Conservation (phyloP, 306 rosid genomes). For the Malus fusca region DNA sequence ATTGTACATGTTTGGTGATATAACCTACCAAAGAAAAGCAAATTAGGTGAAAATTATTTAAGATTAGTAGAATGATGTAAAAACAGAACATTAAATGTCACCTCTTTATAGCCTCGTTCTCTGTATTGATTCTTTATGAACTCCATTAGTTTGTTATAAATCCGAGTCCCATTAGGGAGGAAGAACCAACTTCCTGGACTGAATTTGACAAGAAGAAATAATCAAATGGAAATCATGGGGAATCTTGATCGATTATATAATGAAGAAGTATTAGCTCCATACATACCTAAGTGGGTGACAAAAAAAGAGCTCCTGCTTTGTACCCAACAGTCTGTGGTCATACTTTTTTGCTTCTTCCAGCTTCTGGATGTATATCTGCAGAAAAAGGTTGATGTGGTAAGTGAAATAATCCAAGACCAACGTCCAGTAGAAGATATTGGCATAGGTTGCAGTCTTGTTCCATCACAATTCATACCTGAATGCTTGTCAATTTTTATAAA, state of each 20-base stretch:
- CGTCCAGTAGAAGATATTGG: slow-evolving; percentile 8
- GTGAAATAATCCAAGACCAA: slow-evolving; percentile 9
- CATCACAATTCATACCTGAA: background rate
- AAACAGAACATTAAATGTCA: slow-evolving; percentile 12
- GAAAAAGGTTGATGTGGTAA: slow-evolving; percentile 5
- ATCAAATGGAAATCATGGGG: background rate
- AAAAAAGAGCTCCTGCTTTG: slow-evolving; percentile 82
- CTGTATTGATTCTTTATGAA: slow-evolving; percentile 72
- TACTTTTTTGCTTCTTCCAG: slow-evolving; percentile 94
- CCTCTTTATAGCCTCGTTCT: slow-evolving; percentile 93
- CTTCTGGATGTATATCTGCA: slow-evolving; percentile 51
- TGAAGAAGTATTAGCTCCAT: background rate
- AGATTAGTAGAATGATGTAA: background rate
- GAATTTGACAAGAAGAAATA: slow-evolving; percentile 19
- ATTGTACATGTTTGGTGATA: slow-evolving; percentile 87
- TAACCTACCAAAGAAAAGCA: slow-evolving; percentile 51
- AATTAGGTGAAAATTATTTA: slow-evolving; percentile 4
- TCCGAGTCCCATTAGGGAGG: slow-evolving; percentile 77
- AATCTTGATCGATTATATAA: background rate
- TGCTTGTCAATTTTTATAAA: background rate
- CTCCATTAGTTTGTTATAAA: slow-evolving; percentile 72
- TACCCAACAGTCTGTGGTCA: slow-evolving; percentile 85
- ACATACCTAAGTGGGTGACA: slow-evolving; percentile 88
- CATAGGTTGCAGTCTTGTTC: background rate
- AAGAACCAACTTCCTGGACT: slow-evolving; percentile 99